These are phyloP conservation scores for Phytophthora litchii DNA, from an alignment of 352 stramenopile genomes.

Conservation along the genomic window DNA sequence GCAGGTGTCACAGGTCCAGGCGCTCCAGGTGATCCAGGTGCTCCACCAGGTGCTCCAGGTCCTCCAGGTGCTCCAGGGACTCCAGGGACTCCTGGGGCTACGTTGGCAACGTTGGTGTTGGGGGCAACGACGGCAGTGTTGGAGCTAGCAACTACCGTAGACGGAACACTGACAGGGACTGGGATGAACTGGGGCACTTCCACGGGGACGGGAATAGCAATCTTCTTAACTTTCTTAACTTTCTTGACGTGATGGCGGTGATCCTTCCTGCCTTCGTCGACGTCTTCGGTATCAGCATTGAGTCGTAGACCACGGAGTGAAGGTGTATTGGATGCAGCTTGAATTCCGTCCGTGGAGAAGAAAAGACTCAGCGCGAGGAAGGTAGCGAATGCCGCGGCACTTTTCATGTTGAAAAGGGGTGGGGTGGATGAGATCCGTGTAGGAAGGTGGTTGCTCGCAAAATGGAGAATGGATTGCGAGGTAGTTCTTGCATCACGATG, in stretches of 20 bases:
- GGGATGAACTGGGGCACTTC: slow-evolving; percentile 36
- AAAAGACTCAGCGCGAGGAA: slow-evolving; percentile 25
- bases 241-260: slow-evolving; percentile 15
- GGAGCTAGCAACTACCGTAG: slow-evolving; percentile 30
- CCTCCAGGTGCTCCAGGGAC: slow-evolving; percentile 4
- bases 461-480: slow-evolving; percentile 9
- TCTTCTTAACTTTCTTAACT: slow-evolving; percentile 43
- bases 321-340: slow-evolving; percentile 3
- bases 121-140: slow-evolving; percentile 26
- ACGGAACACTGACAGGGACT: slow-evolving; percentile 27
- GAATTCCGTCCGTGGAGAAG: slow-evolving; percentile 6
- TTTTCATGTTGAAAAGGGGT: slow-evolving; percentile 19
- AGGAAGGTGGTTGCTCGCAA: slow-evolving; percentile 3
- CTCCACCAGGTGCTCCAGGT: neutral
- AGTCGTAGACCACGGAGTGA: slow-evolving; percentile 10
- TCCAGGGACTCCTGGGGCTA: neutral
- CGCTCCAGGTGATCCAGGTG: neutral
- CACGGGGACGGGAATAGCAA: slow-evolving; percentile 36
- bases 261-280: slow-evolving; percentile 19
- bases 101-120: slow-evolving; percentile 13
- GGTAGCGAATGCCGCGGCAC: slow-evolving; percentile 8
- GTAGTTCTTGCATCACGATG: slow-evolving; percentile 1
- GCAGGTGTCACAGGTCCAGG: slow-evolving; percentile 21
- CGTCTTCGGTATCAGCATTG: slow-evolving; percentile 13
- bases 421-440: neutral